Percentiles rank a stretch among this genome's conserved stretches.
These are phyloP conservation scores for Podila epicladia DNA, from an alignment of 192 early-diverging fungal genomes.

Conservation along the genomic window DNA sequence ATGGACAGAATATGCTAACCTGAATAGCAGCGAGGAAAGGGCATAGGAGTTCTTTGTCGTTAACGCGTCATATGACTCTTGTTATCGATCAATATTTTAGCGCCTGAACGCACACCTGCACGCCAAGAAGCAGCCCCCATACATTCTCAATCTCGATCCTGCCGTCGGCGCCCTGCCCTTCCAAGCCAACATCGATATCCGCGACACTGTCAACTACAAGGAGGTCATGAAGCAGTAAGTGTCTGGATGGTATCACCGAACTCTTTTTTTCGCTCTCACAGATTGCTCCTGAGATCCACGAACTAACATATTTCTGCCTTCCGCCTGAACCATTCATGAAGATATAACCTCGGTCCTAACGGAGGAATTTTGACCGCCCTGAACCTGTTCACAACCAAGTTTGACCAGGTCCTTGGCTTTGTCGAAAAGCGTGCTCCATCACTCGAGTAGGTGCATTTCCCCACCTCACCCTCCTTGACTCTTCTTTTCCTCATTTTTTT, in stretches of 20 bases:
- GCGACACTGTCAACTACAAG: conserved; percentile 98
- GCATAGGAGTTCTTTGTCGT: neutral
- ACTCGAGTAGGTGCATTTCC: conserved; percentile 66
- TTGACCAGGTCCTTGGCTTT: conserved; percentile 94
- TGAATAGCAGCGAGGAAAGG: neutral
- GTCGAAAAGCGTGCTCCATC: conserved; percentile 79
- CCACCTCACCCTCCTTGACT: no score
- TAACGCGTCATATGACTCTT: neutral
- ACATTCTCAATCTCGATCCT: conserved; percentile 96
- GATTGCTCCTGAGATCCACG: neutral
- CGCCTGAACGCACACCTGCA: conserved; percentile 90
- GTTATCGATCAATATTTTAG: conserved; percentile 45
- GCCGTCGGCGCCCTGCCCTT: conserved; percentile 89
- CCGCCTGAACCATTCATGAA: conserved; percentile 17
- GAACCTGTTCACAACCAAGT: conserved; percentile 98
- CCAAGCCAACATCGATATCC: conserved; percentile 96
- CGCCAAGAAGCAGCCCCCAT: conserved; percentile 77
- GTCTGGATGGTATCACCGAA: neutral
- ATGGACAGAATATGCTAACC: neutral
- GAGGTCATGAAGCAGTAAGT: conserved; percentile 96
- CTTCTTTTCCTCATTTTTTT: neutral
- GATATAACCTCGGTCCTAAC: conserved; percentile 95
- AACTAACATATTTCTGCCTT: neutral
- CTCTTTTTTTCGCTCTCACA: neutral
- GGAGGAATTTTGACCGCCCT: conserved; percentile 96